Evolutionary conservation across 306 rosid genomes (phyloP), one percentile per base, ranked within the genome.

Genomic region (Arachis hypogaea): DNA sequence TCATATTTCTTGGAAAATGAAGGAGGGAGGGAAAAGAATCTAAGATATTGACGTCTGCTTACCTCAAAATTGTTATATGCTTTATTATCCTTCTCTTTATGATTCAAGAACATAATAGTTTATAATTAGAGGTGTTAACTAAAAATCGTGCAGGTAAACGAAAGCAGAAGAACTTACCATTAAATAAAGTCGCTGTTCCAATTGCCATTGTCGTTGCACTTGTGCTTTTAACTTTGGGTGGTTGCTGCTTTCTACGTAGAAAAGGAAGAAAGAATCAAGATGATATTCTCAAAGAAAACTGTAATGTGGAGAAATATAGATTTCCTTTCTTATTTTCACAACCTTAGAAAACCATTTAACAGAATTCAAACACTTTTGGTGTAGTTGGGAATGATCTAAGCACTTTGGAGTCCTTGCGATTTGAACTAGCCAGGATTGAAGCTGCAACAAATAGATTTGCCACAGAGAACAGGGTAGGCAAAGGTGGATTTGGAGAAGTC

Each of bases 401-500:
- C n/a, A 59, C 42, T 30, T 41, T 73, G n/a, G 88, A 83, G 65
- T 81, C 85, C 3, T 72, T 87, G 72, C 84, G 71, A 77, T 87
- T 83, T 76, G 82, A 83, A 64, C 79, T 82, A 7, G 59, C 54
- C 6, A 66, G 40, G 36, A 85, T 86, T 61, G 77, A 68, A 72
- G 81, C 79, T 14, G 94, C 94, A 44, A 89, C 89, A 61, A 62
- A 75, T 66, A 85, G 70, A 28, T 89, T 89, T 52, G 72, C 88
- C 5, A 68, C 56, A 8, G 83, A 81, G 2, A 78, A 83, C 63
- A 75, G 57, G 62, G 61, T 89, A 42, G 95, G 92, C 2, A 81
- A 59, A 82, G 95, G 95, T 5, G 88, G 92, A 70, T 85, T 85
- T 71, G 92, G 92, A 9, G 80, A 65, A 67, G 95, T 89, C 29